Percentiles rank a stretch among this genome's conserved stretches.
These are phyloP conservation scores for Erysimum cheiranthoides DNA, from an alignment of 345 rosid species.

Conservation along the genomic window DNA sequence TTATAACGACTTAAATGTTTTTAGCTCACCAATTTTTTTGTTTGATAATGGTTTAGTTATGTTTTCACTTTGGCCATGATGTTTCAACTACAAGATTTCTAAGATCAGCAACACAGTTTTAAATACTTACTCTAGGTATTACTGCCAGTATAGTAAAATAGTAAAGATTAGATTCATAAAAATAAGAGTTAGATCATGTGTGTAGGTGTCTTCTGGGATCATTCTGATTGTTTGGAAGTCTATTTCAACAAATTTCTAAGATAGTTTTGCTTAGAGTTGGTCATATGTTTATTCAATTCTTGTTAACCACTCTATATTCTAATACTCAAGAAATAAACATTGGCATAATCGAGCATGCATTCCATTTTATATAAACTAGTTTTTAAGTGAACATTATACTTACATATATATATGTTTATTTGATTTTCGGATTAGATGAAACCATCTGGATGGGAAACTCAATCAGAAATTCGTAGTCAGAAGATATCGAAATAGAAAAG, in stretches of 20 bases:
- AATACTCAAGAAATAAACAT: background rate
- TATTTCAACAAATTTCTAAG: background rate
- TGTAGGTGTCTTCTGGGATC: background rate
- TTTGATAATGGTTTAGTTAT: no score
- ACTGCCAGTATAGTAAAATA: no score
- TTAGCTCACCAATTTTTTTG: no score
- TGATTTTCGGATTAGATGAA: background rate
- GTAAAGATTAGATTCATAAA: no score
- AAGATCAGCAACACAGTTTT: no score
- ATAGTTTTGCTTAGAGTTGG: background rate
- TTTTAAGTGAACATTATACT: background rate
- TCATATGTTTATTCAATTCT: background rate
- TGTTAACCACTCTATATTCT: background rate
- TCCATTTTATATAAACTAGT: background rate
- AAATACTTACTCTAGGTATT: no score
- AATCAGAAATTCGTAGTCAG: background rate
- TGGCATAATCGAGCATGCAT: background rate
- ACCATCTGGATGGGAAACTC: background rate
- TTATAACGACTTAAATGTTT: no score
- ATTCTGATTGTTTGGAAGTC: background rate
- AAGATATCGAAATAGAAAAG: background rate
- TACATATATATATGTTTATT: background rate
- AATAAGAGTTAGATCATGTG: no score
- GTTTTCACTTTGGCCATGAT: no score
- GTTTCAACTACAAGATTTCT: no score